Evolutionary conservation across 441 rosid species (phyloP).

Genomic region (Dalechampia spathulata): DNA sequence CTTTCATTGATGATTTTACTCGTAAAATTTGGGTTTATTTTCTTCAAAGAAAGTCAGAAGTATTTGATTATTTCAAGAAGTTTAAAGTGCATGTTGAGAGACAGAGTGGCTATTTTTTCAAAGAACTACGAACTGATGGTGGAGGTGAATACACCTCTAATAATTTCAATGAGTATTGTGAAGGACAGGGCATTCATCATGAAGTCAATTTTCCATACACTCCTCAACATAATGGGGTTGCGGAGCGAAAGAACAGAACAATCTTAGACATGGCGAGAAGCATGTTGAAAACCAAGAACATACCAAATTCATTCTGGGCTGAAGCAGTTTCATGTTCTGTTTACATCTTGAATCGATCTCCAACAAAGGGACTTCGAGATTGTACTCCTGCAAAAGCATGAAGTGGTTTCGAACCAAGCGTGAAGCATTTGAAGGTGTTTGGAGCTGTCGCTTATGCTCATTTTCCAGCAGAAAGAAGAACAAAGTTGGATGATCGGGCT

Average conservation of each 20-base stretch:
- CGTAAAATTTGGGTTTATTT: no score
- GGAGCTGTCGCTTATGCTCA: background rate
- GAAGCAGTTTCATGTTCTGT: background rate
- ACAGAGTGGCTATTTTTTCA: background rate
- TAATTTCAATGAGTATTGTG: conserved; percentile 1
- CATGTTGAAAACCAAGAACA: conserved; percentile 1
- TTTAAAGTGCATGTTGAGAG: background rate
- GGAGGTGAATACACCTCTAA: background rate
- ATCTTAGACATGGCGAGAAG: conserved; percentile 4
- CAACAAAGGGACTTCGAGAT: background rate
- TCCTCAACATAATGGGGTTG: background rate
- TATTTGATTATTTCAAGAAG: conserved; percentile 2
- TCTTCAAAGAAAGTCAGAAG: no score
- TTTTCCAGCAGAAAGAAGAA: background rate
- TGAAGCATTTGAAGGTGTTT: background rate
- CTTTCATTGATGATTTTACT: no score
- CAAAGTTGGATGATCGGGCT: background rate
- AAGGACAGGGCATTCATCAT: background rate
- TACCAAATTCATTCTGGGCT: conserved; percentile 5
- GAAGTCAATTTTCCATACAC: background rate
- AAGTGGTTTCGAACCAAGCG: background rate
- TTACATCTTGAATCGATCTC: background rate
- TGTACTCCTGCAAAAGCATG: background rate
- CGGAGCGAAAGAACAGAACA: background rate
- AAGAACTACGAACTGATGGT: background rate